Percentiles rank a stretch among this genome's conserved stretches.
Conservation (phyloP, 2,329 filamentous ascomycete species). For the Cordyceps pruinosa region DNA sequence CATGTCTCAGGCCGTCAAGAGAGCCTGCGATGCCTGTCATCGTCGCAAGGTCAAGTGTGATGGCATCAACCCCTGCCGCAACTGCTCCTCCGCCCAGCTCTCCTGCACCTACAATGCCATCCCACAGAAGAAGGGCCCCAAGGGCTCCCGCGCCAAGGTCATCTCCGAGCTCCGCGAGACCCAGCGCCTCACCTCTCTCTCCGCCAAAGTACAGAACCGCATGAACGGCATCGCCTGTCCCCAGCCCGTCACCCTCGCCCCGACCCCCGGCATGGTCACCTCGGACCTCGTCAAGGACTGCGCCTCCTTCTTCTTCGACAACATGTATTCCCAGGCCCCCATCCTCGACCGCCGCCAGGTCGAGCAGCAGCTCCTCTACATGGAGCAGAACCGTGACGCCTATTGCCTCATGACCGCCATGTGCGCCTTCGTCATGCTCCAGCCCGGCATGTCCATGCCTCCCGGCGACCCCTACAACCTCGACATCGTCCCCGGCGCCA, state of each 20-base stretch:
- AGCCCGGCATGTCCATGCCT: conserved; percentile 59
- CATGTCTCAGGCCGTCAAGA: conserved; percentile 48
- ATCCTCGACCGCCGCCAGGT: conserved; percentile 53
- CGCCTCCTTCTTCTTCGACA: conserved; percentile 60
- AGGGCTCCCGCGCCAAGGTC: conserved; percentile 67
- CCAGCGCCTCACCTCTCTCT: conserved; percentile 59
- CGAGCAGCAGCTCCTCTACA: conserved; percentile 51
- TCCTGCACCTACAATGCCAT: conserved; percentile 69
- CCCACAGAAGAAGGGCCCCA: conserved; percentile 70
- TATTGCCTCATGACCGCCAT: conserved; percentile 60
- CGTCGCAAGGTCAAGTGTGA: conserved; percentile 70
- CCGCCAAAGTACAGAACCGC: conserved; percentile 53
- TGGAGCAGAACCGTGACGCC: conserved; percentile 55
- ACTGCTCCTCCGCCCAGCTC: conserved; percentile 60
- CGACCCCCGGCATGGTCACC: conserved; percentile 54
- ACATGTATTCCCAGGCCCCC: conserved; percentile 58
- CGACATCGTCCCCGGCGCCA: conserved; percentile 51
- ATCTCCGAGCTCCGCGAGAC: conserved; percentile 66
- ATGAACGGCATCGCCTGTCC: conserved; percentile 48
- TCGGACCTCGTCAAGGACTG: conserved; percentile 58
- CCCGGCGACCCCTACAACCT: conserved; percentile 48
- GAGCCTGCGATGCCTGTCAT: conserved; percentile 68
- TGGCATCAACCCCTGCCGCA: conserved; percentile 62
- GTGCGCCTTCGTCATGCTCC: conserved; percentile 61
- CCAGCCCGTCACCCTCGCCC: conserved; percentile 39